Evolutionary conservation across 805 yeast genomes (phyloP).

Genomic region (Starmerella etchellsii): DNA sequence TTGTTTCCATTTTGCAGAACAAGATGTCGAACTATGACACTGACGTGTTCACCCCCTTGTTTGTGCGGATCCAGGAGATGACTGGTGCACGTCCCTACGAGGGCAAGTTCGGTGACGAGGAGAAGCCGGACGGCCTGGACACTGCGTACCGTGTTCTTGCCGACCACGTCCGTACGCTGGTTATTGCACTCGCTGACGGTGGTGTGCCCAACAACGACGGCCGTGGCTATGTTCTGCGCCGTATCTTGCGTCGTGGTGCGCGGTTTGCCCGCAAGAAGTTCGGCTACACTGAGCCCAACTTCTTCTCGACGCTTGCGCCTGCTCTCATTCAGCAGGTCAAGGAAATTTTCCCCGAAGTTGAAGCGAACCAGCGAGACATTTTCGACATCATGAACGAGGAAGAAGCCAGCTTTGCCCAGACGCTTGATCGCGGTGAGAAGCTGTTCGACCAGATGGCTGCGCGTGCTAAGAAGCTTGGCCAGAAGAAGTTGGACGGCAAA

Average conservation of each 20-base stretch:
- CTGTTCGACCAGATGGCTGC: conserved; percentile 87
- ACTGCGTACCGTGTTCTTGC: conserved; percentile 97
- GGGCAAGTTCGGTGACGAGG: conserved; percentile 90
- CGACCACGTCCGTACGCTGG: conserved; percentile 94
- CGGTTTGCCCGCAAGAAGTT: conserved; percentile 93
- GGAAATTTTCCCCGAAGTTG: conserved; percentile 85
- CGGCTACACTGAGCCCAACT: conserved; percentile 88
- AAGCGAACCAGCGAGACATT: conserved; percentile 54
- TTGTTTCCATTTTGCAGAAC: conserved; percentile 86
- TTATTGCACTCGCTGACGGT: conserved; percentile 94
- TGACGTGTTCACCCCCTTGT: conserved; percentile 86
- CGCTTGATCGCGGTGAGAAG: conserved; percentile 95
- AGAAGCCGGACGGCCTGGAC: conserved; percentile 74
- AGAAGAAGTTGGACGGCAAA: conserved; percentile 70
- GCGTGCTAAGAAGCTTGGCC: conserved; percentile 61
- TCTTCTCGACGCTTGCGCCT: conserved; percentile 85
- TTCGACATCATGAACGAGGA: conserved; percentile 92
- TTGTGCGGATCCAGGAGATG: conserved; percentile 73
- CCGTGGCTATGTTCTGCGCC: conserved; percentile 93
- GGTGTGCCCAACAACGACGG: conserved; percentile 99
- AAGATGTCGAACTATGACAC: conserved; percentile 92
- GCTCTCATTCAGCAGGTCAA: conserved; percentile 79
- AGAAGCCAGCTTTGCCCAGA: conserved; percentile 86
- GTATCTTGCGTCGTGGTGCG: conserved; percentile 95
- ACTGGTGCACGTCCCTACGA: conserved; percentile 85